These are phyloP conservation scores for Kodamaea neixiangensis DNA, from an alignment of 805 yeast genomes.

Conservation along the genomic window DNA sequence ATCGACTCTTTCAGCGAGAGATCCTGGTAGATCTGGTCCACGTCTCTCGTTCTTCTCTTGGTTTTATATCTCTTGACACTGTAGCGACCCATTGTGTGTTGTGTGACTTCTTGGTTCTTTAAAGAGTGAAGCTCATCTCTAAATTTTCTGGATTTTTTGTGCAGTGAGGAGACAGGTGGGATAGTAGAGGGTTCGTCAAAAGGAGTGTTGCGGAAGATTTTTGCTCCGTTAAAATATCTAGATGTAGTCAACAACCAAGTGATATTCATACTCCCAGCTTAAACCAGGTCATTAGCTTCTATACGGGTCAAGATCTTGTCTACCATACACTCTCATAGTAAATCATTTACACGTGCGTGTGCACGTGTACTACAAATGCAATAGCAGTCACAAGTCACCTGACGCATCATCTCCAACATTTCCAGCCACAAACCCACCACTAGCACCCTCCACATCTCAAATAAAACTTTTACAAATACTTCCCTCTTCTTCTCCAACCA, in stretches of 20 bases:
- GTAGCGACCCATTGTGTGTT: conserved; percentile 73
- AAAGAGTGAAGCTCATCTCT: conserved; percentile 9
- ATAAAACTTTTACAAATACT: neutral
- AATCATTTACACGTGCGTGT: too few relatives aligned
- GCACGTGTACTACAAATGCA: neutral
- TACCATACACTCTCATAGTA: neutral
- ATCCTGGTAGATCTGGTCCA: conserved; percentile 81
- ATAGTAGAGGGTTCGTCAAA: neutral
- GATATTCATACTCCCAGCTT: too few relatives aligned
- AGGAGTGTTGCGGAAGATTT: too few relatives aligned
- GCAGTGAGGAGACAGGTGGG: neutral
- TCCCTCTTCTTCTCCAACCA: conserved; percentile 2
- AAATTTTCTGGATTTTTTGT: conserved; percentile 1
- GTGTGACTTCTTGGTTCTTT: neutral
- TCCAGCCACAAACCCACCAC: neutral
- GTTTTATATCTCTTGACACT: conserved; percentile 87
- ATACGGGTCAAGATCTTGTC: too few relatives aligned
- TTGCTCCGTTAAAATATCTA: too few relatives aligned
- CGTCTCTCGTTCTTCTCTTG: conserved; percentile 80
- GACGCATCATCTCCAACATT: neutral
- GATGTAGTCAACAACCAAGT: too few relatives aligned
- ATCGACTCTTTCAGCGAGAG: conserved; percentile 65
- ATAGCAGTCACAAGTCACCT: neutral
- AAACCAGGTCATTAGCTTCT: too few relatives aligned
- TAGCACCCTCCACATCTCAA: neutral